Evolutionary conservation across 306 rosid genomes (phyloP).

Genomic region (Vigna nakashimae): DNA sequence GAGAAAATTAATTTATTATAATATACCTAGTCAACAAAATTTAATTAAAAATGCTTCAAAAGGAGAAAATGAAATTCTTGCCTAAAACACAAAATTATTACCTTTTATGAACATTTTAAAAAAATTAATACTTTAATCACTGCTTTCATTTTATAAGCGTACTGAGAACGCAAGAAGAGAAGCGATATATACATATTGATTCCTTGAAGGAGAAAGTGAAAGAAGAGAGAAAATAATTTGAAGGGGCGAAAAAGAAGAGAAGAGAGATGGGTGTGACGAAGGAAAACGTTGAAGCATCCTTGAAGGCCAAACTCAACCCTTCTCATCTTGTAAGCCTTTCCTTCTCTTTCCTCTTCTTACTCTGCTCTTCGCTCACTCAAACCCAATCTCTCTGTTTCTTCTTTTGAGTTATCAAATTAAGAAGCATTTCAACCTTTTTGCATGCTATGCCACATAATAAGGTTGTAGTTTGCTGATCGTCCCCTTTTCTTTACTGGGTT

Average conservation of each 20-base stretch:
- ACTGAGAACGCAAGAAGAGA: not conserved
- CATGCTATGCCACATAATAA: not conserved
- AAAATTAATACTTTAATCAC: too few relatives aligned
- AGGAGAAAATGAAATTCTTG: too few relatives aligned
- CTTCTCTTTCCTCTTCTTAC: not conserved
- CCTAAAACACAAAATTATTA: too few relatives aligned
- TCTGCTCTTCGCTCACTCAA: not conserved
- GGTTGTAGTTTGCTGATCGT: not conserved
- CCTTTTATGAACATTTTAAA: too few relatives aligned
- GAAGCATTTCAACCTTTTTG: not conserved
- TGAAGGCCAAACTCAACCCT: slow-evolving; percentile 83
- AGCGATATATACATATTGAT: too few relatives aligned
- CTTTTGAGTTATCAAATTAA: not conserved
- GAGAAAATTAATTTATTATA: too few relatives aligned
- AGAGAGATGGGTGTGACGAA: slow-evolving; percentile 79
- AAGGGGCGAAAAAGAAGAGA: not conserved
- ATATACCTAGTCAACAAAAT: too few relatives aligned
- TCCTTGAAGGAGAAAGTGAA: not conserved
- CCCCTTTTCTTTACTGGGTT: not conserved
- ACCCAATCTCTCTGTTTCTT: not conserved
- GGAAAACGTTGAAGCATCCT: slow-evolving; percentile 79
- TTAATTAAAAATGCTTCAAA: too few relatives aligned
- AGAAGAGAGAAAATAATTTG: not conserved
- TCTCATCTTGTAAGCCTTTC: slow-evolving; percentile 68
- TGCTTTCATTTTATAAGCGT: slow-evolving; percentile 24